Base-by-base conservation (phyloP, 1,284 basidiomycete species). In the Fomitopsis palustris region DNA sequence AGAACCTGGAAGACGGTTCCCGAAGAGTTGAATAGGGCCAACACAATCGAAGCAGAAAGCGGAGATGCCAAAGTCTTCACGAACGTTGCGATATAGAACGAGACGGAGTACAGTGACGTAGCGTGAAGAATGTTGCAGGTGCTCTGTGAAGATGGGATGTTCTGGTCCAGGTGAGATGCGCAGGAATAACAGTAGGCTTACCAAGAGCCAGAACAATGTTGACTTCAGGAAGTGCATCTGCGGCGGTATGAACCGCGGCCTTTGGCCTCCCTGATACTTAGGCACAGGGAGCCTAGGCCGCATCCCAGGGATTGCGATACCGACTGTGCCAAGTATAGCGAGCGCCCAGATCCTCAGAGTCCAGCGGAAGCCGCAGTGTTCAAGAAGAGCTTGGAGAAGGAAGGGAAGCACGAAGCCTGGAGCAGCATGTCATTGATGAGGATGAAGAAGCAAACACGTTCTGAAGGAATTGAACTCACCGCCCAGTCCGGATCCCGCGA, bases 1-100 rank as follows among this genome's bases (percentile, higher is more conserved):
- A 65, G 39, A 55, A 69, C 59, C 55, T 69, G 68, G 17, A 67
- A 67, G 47, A 70, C 56, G 53, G 69, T 64, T 29, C 63, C 62
- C 4, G 68, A 64, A n/a, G 62, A 63, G 62, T 70, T 70, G 64
- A 70, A 69, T 39, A 69, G 58, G 25, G 69, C 65, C n/a, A 70
- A 65, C 14, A 65, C 65, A 58, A 68, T 58, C n/a, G 67, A 66
- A 27, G 69, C 67, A 10, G 68, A 66, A 17, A 67, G 61, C 25
- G 67, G 65, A 16, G 67, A 64, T 19, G 68, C 62, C 23, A 70
- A 56, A n/a, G 62, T 51, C 33, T 64, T 65, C 23, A 67, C 64
- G 64, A 65, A 70, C 27, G 68, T 61, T 43, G 68, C 64, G 49
- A 70, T 69, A 59, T 70, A 70, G 14, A 70, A 64, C 38, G 69